A percentile compares a stretch with the other conserved stretches of the same genome.
Conservation (phyloP, 805 yeast genomes). For the Komagataella phaffii region DNA sequence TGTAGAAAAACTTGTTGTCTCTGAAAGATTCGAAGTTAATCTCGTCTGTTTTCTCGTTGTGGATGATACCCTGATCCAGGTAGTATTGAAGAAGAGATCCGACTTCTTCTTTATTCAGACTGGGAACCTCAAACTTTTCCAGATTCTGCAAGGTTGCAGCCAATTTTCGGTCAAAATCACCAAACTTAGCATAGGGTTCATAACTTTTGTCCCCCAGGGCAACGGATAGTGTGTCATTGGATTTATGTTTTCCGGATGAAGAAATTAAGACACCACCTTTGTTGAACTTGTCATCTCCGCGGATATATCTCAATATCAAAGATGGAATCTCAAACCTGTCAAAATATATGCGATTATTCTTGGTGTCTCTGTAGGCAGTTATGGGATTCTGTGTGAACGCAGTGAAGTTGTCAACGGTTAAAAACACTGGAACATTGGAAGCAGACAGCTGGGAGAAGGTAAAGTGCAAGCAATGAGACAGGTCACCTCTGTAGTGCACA, state of each 20-base stretch:
- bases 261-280: constrained; percentile 58
- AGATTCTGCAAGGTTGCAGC: constrained; percentile 28
- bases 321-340: constrained; percentile 52
- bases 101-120: constrained; percentile 31
- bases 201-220: constrained; percentile 39
- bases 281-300: constrained; percentile 37
- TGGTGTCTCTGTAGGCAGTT: constrained; percentile 47
- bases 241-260: constrained; percentile 39
- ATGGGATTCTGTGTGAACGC: constrained; percentile 38
- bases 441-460: constrained; percentile 47
- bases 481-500: constrained; percentile 12
- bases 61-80: constrained; percentile 23
- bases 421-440: constrained; percentile 36
- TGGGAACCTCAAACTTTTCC: constrained; percentile 22
- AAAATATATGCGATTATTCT: constrained; percentile 42
- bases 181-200: constrained; percentile 39
- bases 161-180: constrained; percentile 39
- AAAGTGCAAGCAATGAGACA: constrained; percentile 33
- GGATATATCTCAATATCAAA: constrained; percentile 35
- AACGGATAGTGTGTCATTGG: constrained; percentile 42
- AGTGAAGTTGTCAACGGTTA: constrained; percentile 67
- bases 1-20: constrained; percentile 19
- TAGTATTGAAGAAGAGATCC: constrained; percentile 25
- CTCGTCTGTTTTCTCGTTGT: constrained; percentile 19
- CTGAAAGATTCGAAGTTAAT: constrained; percentile 3